Base-by-base conservation (phyloP, 805 yeast genomes). In the Metschnikowia anglica region DNA sequence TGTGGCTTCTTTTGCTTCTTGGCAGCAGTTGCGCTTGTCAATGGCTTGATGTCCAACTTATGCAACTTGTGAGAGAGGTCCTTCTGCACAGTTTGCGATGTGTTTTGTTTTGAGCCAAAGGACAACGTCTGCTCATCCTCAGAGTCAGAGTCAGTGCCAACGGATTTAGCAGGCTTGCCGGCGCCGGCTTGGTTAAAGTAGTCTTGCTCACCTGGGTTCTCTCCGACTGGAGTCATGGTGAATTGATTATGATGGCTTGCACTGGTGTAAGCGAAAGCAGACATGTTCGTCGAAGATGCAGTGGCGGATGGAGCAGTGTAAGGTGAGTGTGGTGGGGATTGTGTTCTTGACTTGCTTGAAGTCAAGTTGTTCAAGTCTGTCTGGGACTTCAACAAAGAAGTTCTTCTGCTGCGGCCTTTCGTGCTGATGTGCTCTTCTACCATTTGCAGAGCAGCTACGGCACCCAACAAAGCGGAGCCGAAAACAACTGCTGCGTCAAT, bases 401-500 rank as follows among this genome's bases (percentile, higher is more conserved):
- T 57, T 47, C 72, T 58, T 56, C 71, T 62, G 17, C 68, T 58
- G 41, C 64, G 62, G 19, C 70, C 70, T 50, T 55, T 59, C 23
- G 59, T 49, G 18, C 44, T 37, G 31, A 64, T 48, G 52, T 71
- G 70, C 52, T 65, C 68, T 33, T 58, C 46, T 43, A 76, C 75
- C 11, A 76, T 74, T 47, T 77, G 81, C 52, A 83, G 82, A 9
- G 93, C 88, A 3, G 98, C 98, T 48, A 83, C 88, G 2, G 98
- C 97, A 28, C 98, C 99, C 48, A 93, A 73, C 60, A 93, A 70
- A 0, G 99, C 98, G 3, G 97, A 78, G 18, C 99, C 99, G 60
- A 91, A 86, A 2, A 93, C 98, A 29, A 93, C 99, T 2, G 97
- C 95, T 1, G 97, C 93, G 60, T 91, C 98, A 56, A 91, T 89